Evolutionary conservation across 1,284 basidiomycete species (phyloP).

Genomic region (Cryptococcus sp.): DNA sequence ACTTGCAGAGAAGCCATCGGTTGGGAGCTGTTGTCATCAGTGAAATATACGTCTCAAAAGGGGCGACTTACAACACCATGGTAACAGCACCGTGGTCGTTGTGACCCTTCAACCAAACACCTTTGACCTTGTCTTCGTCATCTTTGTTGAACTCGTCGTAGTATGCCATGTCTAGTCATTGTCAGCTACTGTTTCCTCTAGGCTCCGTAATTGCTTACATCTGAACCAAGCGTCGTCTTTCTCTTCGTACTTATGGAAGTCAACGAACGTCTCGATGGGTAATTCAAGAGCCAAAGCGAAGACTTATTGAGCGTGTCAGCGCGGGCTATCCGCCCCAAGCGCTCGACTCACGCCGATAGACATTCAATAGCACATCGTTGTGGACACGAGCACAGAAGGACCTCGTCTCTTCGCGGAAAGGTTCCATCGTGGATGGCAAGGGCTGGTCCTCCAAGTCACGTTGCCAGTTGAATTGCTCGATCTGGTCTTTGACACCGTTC

Average conservation of each 20-base stretch:
- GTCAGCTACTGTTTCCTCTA: not conserved
- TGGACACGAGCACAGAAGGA: conserved; percentile 22
- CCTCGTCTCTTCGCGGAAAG: conserved; percentile 22
- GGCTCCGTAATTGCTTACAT: conserved; percentile 6
- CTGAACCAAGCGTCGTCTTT: conserved; percentile 31
- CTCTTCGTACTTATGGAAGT: conserved; percentile 26
- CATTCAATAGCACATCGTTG: conserved; percentile 21
- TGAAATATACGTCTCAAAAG: not conserved
- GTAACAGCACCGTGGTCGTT: conserved; percentile 27
- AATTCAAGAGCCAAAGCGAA: conserved; percentile 28
- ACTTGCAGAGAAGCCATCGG: conserved; percentile 30
- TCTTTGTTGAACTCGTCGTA: conserved; percentile 28
- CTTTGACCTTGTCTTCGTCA: conserved; percentile 24
- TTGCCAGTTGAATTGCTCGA: conserved; percentile 34
- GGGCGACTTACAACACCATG: conserved; percentile 9
- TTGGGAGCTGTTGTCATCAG: conserved; percentile 20
- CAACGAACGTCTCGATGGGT: conserved; percentile 25
- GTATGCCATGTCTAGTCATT: conserved; percentile 26
- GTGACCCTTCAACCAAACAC: conserved; percentile 33
- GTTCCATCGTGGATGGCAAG: conserved; percentile 20
- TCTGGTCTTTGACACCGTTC: conserved; percentile 31
- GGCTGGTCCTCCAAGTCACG: conserved; percentile 25
- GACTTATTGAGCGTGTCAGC: conserved; percentile 12
- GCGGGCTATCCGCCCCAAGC: not conserved
- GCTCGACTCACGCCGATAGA: conserved; percentile 22